A percentile compares a stretch with the other conserved stretches of the same genome.
These are phyloP conservation scores for Mycena galopus DNA, from an alignment of 768 basidiomycete genomes.

Conservation along the genomic window DNA sequence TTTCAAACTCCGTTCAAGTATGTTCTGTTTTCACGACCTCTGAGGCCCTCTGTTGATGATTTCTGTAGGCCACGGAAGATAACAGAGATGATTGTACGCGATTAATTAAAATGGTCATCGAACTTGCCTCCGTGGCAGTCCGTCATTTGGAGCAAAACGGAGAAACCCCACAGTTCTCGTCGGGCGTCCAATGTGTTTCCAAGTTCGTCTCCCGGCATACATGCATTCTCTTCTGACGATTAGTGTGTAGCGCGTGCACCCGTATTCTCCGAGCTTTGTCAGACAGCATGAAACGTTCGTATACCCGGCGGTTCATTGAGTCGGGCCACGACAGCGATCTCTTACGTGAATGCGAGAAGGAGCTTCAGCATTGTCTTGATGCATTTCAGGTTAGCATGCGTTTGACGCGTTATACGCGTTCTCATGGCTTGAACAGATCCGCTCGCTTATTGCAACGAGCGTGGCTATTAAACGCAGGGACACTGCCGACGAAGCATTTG, in stretches of 20 bases:
- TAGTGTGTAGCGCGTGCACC: conserved; percentile 13
- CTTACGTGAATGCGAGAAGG: conserved; percentile 33
- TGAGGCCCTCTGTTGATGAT: neutral
- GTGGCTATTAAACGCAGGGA: conserved; percentile 27
- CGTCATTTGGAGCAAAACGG: conserved; percentile 8
- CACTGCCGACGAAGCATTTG: conserved; percentile 27
- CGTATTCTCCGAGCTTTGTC: conserved; percentile 33
- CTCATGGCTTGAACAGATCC: conserved; percentile 15
- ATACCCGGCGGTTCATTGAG: conserved; percentile 28
- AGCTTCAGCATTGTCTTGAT: conserved; percentile 36
- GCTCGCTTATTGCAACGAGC: conserved; percentile 26
- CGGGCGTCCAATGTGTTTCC: conserved; percentile 19
- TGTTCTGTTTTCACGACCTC: conserved; percentile 3
- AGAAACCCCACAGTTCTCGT: conserved; percentile 9
- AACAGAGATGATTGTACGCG: conserved; percentile 30
- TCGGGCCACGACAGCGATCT: conserved; percentile 16
- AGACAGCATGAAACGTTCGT: conserved; percentile 18
- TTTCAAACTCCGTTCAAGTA: conserved; percentile 36
- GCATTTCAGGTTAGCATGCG: conserved; percentile 26
- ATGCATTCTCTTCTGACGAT: conserved; percentile 4
- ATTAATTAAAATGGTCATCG: conserved; percentile 30
- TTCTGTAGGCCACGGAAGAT: conserved; percentile 33
- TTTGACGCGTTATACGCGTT: neutral
- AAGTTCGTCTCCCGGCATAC: conserved; percentile 7
- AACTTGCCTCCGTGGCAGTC: conserved; percentile 23